These are phyloP conservation scores for Euphorbia peplus DNA, from an alignment of 345 rosid genomes.

Conservation along the genomic window DNA sequence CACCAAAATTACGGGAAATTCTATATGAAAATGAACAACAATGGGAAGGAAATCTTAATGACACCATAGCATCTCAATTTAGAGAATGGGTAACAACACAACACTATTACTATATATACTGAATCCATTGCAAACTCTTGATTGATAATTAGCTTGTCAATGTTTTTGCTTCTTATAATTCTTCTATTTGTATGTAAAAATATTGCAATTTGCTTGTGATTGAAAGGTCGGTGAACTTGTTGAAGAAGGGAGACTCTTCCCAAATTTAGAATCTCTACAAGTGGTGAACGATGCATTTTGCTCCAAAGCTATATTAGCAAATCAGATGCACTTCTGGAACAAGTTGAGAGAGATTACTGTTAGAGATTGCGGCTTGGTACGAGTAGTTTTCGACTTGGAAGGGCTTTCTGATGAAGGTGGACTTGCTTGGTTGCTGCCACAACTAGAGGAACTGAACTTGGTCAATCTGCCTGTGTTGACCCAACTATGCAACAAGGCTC, in stretches of 20 bases:
- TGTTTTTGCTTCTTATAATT: no score
- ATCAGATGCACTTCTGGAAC: background rate
- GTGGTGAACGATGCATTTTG: background rate
- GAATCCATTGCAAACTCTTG: background rate
- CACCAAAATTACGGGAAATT: background rate
- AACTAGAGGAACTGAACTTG: background rate
- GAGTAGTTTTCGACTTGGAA: background rate
- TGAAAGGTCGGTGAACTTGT: background rate
- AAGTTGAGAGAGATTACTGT: background rate
- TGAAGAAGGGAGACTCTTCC: background rate
- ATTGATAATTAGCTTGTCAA: background rate
- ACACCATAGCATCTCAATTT: background rate
- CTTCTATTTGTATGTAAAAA: background rate
- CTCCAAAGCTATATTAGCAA: background rate
- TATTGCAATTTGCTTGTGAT: background rate
- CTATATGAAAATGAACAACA: background rate
- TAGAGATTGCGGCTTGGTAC: background rate
- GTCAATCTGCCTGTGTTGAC: slow-evolving; percentile 4
- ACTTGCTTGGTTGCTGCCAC: background rate
- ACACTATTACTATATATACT: background rate
- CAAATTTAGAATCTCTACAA: background rate
- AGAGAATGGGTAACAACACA: background rate
- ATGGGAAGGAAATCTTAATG: slow-evolving; percentile 10
- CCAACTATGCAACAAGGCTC: background rate
- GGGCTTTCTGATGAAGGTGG: background rate